phyloP scores from a whole-genome alignment of 495 filamentous ascomycete species.

The Tuber umbilicatum region DNA sequence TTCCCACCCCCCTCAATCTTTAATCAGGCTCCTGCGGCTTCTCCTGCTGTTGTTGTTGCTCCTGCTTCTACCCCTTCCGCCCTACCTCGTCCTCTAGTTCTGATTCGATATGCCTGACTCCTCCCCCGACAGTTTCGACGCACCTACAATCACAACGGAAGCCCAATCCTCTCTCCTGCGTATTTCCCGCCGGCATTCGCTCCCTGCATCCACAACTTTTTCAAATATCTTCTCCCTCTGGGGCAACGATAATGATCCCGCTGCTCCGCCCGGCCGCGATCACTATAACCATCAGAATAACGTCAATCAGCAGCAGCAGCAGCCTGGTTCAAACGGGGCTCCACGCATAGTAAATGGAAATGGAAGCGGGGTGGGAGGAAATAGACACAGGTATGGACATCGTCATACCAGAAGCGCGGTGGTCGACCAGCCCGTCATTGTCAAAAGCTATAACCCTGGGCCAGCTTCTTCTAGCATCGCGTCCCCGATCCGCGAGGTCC shows the following conservation, averaged over 20 bases:
- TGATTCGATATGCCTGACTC: constrained; percentile 37
- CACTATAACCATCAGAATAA: constrained; percentile 9
- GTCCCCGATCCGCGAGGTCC: constrained; percentile 36
- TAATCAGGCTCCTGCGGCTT: constrained; percentile 1
- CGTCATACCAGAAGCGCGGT: constrained; percentile 40
- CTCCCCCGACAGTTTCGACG: constrained; percentile 30
- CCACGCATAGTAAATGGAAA: constrained; percentile 11
- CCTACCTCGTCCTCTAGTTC: constrained; percentile 18
- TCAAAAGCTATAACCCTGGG: constrained; percentile 41
- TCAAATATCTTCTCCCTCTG: constrained; percentile 38
- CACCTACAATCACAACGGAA: constrained; percentile 27
- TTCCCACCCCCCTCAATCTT: not conserved
- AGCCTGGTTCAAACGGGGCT: constrained; percentile 14
- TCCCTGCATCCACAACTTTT: constrained; percentile 33
- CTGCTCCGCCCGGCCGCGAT: constrained; percentile 11
- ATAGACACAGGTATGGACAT: constrained; percentile 42
- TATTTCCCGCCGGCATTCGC: constrained; percentile 41
- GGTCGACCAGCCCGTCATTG: constrained; percentile 41
- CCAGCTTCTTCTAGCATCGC: constrained; percentile 38
- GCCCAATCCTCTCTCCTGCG: constrained; percentile 39
- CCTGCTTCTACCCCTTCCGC: not conserved
- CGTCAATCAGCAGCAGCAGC: constrained; percentile 19
- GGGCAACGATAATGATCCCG: constrained; percentile 32
- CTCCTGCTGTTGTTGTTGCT: not conserved
- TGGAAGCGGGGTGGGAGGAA: constrained; percentile 31